Base-by-base conservation (phyloP, 495 filamentous ascomycete species). In the Aspergillus incahuasiensis region DNA sequence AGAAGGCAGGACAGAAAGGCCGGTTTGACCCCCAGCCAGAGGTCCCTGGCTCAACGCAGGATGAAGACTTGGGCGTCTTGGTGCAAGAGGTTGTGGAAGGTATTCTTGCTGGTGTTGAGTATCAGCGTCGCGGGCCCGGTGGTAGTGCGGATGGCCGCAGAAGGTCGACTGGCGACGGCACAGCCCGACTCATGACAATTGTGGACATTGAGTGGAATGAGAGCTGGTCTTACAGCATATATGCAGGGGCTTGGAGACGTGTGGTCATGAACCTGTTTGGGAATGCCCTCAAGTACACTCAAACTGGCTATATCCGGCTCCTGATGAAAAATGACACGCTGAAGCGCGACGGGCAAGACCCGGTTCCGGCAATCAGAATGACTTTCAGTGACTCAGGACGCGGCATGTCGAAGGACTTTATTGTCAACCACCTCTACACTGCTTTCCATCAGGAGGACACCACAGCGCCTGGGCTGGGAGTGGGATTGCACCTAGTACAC, bases 251-350 rank as follows among this genome's bases (percentile, higher is more conserved):
- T 0, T 68, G 87, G 48, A 74, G 83, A 22, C 76, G 87, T 12
- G 70, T 88, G 16, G 72, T 90, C 19, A 86, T 88, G 82, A 90
- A 91, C 59, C 61, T 90, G 4, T 79, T 88, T 47, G 84, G 87
- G 12, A 91, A 91, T 64, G 79, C 87, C 0, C 69, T 90, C 20
- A 91, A 91, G 58, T 89, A 87, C 59, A 88, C 83, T 12, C 62
- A 65, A 9, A 68, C 71, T 0, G 87, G 87, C 2, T 80, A 69
- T 52, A 82, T 91, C 25, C 72, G 76, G 9, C 71, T 90, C 12
- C 70, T 66, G 3, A 66, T 88, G 13, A 73, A 71, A 22, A 72
- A 76, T 16, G 68, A 74, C 15, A 56, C 59, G 22, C 43, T 57
- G 39, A 34, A 19, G 1, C 8, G 22, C 15, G 34, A 55, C 20